Evolutionary conservation across 148 eudicot species (phyloP).

Genomic region (Cornus kousa): DNA sequence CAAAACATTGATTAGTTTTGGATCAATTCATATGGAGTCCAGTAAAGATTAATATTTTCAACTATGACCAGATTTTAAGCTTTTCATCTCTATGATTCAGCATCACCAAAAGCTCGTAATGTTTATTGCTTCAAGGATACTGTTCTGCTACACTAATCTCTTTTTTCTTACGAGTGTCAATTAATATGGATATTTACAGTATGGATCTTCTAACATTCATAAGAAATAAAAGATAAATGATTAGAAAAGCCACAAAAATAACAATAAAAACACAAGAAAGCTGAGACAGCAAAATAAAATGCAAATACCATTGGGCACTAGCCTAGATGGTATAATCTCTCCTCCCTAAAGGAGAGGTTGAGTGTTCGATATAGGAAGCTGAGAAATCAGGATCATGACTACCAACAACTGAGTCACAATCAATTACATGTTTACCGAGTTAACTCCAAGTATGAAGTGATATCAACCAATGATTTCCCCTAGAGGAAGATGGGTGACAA

Average conservation of each 20-base stretch:
- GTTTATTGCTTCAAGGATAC: not conserved
- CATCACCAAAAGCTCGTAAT: not conserved
- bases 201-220: not conserved
- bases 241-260: not conserved
- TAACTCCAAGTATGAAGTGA: not conserved
- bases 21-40: not conserved
- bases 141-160: not conserved
- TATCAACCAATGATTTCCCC: not conserved
- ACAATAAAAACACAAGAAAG: not conserved
- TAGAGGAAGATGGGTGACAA: not conserved
- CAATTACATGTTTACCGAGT: not conserved
- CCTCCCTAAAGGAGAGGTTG: no score
- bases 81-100: not conserved
- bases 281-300: not conserved
- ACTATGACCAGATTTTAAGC: not conserved
- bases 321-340: no score
- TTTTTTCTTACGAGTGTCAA: no score
- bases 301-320: no score
- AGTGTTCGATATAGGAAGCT: no score
- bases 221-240: not conserved
- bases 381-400: not conserved
- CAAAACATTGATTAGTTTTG: not conserved
- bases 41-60: not conserved
- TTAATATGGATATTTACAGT: not conserved
- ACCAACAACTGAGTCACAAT: constrained; percentile 7